Evolutionary conservation across 1,284 basidiomycete genomes (phyloP).

Genomic region (Ustilago tritici): DNA sequence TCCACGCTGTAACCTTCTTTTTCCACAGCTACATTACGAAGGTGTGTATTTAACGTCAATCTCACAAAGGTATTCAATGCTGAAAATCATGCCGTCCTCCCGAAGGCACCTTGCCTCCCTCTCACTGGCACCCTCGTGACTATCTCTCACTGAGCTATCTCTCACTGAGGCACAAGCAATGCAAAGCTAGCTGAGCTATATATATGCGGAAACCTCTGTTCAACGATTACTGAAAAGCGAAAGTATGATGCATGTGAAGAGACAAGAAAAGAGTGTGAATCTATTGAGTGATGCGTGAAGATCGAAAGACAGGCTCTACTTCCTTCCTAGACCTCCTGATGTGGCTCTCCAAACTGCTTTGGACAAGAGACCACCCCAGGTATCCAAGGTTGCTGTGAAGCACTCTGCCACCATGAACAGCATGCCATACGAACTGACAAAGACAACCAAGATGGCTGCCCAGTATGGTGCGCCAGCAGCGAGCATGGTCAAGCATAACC

Average conservation of each 20-base stretch:
- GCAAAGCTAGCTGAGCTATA: not conserved
- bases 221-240: conserved; percentile 3
- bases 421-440: conserved; percentile 52
- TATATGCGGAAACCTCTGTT: not conserved
- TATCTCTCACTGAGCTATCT: not conserved
- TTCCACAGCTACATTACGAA: not conserved
- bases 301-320: conserved; percentile 4
- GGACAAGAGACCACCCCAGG: conserved; percentile 57
- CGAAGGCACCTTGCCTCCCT: not conserved
- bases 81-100: not conserved
- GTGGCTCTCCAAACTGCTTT: conserved; percentile 58
- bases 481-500: conserved; percentile 55
- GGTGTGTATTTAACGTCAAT: not conserved
- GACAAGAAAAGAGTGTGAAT: conserved; percentile 4
- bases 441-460: conserved; percentile 57
- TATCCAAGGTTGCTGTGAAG: conserved; percentile 62
- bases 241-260: not conserved
- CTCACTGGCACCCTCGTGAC: not conserved
- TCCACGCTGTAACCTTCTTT: conserved; percentile 16
- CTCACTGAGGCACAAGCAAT: not conserved
- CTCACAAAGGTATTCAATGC: conserved; percentile 1
- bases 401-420: conserved; percentile 51
- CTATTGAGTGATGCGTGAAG: not conserved
- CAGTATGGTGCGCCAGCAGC: conserved; percentile 55
- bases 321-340: conserved; percentile 55